These are phyloP conservation scores for Lathyrus aphaca DNA, from an alignment of 306 rosid species.

Conservation along the genomic window DNA sequence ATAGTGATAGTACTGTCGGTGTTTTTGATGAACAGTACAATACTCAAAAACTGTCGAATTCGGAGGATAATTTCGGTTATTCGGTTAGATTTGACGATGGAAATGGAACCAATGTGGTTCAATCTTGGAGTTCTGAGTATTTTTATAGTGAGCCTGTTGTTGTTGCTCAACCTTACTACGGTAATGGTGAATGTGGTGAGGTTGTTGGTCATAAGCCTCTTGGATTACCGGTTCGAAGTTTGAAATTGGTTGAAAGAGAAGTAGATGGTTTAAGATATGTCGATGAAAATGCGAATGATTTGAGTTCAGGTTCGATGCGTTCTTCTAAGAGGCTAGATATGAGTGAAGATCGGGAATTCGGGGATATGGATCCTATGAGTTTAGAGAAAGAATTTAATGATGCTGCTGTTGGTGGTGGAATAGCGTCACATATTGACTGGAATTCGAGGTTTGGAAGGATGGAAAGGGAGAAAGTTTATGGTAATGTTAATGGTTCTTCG, in stretches of 20 bases:
- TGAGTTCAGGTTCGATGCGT: conserved; percentile 62
- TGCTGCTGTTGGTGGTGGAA: conserved; percentile 46
- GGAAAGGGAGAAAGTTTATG: conserved; percentile 47
- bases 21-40: conserved; percentile 59
- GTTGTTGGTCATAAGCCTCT: conserved; percentile 59
- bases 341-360: conserved; percentile 52
- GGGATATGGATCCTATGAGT: conserved; percentile 54
- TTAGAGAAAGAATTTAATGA: conserved; percentile 53
- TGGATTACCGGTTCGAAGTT: conserved; percentile 84
- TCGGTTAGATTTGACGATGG: conserved; percentile 42
- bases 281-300: conserved; percentile 57
- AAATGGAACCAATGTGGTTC: conserved; percentile 52
- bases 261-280: conserved; percentile 42
- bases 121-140: conserved; percentile 74
- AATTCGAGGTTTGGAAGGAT: conserved; percentile 52
- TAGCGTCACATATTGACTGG: conserved; percentile 60
- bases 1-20: conserved; percentile 35
- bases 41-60: conserved; percentile 41
- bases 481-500: conserved; percentile 36
- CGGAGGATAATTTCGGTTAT: conserved; percentile 40
- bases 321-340: conserved; percentile 44
- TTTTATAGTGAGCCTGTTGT: conserved; percentile 60
- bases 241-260: conserved; percentile 51
- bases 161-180: conserved; percentile 61
- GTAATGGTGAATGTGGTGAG: conserved; percentile 47